Percentiles rank a stretch among this genome's conserved stretches.
Conservation (phyloP, 1,284 basidiomycete genomes). For the Puccinia brachypodii region DNA sequence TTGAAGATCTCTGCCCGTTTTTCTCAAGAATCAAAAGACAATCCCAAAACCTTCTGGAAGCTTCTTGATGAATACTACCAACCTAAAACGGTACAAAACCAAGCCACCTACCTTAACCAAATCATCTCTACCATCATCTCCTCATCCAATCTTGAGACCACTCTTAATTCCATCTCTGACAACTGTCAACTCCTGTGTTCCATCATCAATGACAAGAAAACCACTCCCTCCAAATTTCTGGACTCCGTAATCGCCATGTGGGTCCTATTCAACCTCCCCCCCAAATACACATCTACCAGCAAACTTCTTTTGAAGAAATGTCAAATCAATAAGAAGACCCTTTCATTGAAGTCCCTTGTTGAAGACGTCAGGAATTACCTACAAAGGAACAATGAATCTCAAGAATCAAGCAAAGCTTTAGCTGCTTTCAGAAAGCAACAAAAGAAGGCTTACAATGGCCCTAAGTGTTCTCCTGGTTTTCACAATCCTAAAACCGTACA, state of each 20-base stretch:
- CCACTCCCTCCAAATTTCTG: not conserved
- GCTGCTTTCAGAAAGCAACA: too few relatives aligned
- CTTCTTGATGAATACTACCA: not conserved
- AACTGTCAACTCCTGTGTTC: not conserved
- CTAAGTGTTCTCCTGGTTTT: too few relatives aligned
- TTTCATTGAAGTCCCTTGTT: not conserved
- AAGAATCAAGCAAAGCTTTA: not conserved
- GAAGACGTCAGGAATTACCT: not conserved
- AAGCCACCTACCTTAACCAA: not conserved
- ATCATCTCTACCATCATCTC: not conserved
- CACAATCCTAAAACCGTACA: not conserved
- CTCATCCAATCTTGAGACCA: not conserved
- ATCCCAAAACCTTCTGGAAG: not conserved
- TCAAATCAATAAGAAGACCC: not conserved
- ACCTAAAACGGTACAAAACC: not conserved
- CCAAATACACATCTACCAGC: not conserved
- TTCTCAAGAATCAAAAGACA: not conserved
- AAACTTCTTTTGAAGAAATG: not conserved
- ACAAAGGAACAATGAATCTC: not conserved
- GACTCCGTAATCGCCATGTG: not conserved
- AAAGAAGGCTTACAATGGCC: too few relatives aligned
- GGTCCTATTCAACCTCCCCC: not conserved
- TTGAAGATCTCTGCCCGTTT: not conserved
- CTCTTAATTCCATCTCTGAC: not conserved
- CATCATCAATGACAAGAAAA: not conserved